Conservation (phyloP, 169 alveolate species). For the Plasmodium malariae region DNA sequence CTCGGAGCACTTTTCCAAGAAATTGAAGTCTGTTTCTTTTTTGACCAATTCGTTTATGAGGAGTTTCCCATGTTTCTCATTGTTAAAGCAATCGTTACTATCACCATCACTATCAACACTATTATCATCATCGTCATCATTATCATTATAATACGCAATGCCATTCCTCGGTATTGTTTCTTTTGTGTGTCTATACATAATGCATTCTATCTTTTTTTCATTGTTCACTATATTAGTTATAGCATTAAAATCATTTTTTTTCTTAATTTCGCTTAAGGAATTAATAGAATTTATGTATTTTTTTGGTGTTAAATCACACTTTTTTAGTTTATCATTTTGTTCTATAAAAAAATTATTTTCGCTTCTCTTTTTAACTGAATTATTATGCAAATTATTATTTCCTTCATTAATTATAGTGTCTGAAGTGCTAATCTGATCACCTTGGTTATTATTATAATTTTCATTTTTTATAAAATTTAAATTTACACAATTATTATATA, state of each 20-base stretch:
- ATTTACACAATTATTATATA: background rate
- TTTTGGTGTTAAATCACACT: background rate
- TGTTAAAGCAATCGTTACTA: background rate
- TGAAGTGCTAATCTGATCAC: background rate
- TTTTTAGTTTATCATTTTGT: conserved; percentile 11
- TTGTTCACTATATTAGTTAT: background rate
- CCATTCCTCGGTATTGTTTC: too few species aligned
- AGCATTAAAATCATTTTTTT: conserved; percentile 3
- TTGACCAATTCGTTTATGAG: background rate
- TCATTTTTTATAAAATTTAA: conserved; percentile 21
- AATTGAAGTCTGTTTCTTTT: background rate
- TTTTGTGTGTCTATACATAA: conserved; percentile 1
- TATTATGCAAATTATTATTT: background rate
- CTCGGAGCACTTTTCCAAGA: background rate
- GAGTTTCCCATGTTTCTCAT: too few species aligned
- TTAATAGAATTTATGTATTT: background rate
- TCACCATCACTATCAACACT: background rate
- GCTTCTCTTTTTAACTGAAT: background rate
- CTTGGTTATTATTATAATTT: background rate
- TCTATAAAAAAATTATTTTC: background rate
- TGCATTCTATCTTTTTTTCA: conserved; percentile 8
- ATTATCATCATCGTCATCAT: too few species aligned
- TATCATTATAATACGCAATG: too few species aligned
- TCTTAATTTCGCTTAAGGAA: conserved; percentile 12
- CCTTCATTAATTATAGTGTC: background rate